phyloP scores from a whole-genome alignment of 495 filamentous ascomycete species.

The Aspergillus indologenus region DNA sequence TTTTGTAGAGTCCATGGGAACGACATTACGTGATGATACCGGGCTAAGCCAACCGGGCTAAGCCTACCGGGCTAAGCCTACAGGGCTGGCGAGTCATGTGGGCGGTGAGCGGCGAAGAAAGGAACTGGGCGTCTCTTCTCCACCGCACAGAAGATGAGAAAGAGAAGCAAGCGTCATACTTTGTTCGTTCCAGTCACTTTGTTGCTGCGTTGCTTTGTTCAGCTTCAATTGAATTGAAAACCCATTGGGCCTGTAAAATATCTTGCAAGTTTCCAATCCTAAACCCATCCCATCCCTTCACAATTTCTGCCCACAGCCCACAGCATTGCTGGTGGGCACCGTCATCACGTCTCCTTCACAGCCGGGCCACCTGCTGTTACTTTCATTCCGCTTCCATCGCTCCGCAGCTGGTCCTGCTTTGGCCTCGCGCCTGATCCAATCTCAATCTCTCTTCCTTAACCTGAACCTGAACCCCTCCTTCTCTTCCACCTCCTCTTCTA shows the following conservation, averaged over 20 bases:
- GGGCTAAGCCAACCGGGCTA: too few relatives aligned
- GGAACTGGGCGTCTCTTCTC: background rate
- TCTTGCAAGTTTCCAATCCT: background rate
- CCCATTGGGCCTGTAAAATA: background rate
- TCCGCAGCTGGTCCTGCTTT: slow-evolving; percentile 54
- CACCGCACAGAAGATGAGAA: background rate
- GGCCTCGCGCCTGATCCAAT: slow-evolving; percentile 21
- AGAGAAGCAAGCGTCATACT: background rate
- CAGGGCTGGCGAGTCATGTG: slow-evolving; percentile 18
- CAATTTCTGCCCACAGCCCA: slow-evolving; percentile 22
- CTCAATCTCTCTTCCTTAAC: slow-evolving; percentile 19
- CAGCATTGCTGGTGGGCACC: slow-evolving; percentile 26
- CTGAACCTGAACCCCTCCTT: too few relatives aligned
- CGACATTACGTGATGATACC: too few relatives aligned
- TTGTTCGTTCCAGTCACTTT: background rate
- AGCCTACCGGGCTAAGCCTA: too few relatives aligned
- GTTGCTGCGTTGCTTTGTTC: too few relatives aligned
- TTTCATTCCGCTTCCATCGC: slow-evolving; percentile 35
- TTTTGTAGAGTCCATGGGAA: too few relatives aligned
- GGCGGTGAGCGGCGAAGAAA: slow-evolving; percentile 14
- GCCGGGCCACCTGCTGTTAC: slow-evolving; percentile 32
- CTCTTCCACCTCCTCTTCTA: slow-evolving; percentile 28
- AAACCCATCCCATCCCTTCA: slow-evolving; percentile 10
- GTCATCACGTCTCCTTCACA: slow-evolving; percentile 39
- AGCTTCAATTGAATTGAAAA: too few relatives aligned